Evolutionary conservation across 768 basidiomycete species (phyloP).

Genomic region (Boletus tomentosulus): DNA sequence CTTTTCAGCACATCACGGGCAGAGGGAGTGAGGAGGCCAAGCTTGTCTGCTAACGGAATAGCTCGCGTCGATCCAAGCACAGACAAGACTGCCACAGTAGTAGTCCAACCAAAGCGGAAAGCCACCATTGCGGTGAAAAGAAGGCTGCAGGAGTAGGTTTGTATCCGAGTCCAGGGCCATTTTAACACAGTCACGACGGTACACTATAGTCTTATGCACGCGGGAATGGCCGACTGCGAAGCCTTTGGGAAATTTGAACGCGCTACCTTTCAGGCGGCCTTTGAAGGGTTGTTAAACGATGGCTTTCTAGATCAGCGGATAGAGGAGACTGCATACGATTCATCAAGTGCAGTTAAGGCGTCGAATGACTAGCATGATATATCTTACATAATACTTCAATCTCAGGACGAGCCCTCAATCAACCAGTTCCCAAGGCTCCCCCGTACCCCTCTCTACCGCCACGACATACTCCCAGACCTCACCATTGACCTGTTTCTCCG

Average conservation of each 20-base stretch:
- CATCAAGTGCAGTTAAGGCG: neutral
- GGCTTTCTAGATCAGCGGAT: neutral
- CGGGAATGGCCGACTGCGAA: neutral
- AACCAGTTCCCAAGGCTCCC: neutral
- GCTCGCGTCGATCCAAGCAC: slow-evolving; percentile 6
- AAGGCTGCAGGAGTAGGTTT: neutral
- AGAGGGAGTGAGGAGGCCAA: slow-evolving; percentile 12
- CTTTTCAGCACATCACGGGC: slow-evolving; percentile 18
- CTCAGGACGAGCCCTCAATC: too few species aligned
- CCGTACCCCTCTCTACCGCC: neutral
- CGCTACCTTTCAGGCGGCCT: neutral
- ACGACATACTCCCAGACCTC: neutral
- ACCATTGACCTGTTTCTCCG: neutral
- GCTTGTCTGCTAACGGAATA: slow-evolving; percentile 15
- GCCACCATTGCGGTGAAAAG: neutral
- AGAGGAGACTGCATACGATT: neutral
- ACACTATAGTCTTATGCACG: neutral
- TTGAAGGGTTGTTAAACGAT: neutral
- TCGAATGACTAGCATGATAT: neutral
- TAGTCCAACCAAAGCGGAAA: neutral
- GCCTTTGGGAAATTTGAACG: neutral
- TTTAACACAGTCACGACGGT: neutral
- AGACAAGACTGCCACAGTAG: slow-evolving; percentile 1
- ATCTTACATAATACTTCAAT: neutral
- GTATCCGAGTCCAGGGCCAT: neutral